Conservation (phyloP, 2,329 filamentous ascomycete genomes). For the Fusarium xylarioides region DNA sequence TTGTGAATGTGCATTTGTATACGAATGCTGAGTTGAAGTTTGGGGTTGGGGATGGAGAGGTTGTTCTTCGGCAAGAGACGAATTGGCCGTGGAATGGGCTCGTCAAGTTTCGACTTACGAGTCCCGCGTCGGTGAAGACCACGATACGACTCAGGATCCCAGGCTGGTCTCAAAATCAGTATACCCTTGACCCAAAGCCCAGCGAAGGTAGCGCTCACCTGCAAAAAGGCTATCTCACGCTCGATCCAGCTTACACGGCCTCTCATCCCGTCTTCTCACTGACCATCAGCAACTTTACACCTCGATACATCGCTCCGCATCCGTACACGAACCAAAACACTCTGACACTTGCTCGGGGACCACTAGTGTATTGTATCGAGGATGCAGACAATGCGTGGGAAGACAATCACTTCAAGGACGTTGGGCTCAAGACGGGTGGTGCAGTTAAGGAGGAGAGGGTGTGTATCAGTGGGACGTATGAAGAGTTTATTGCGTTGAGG, state of each 20-base stretch:
- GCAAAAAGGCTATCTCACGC: conserved; percentile 58
- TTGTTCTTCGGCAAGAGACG: conserved; percentile 53
- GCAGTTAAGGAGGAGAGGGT: conserved; percentile 3
- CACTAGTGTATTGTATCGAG: conserved; percentile 69
- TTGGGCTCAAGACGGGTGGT: not conserved
- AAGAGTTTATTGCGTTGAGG: conserved; percentile 20
- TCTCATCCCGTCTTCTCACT: conserved; percentile 49
- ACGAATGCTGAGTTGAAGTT: conserved; percentile 57
- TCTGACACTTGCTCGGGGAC: conserved; percentile 63
- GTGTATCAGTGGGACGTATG: not conserved
- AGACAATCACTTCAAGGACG: conserved; percentile 26
- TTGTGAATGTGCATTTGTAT: conserved; percentile 66
- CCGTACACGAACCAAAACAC: conserved; percentile 66
- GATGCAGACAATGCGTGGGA: conserved; percentile 48
- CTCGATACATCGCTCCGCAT: conserved; percentile 61
- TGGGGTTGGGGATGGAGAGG: conserved; percentile 43
- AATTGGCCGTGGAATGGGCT: conserved; percentile 67
- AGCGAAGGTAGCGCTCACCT: conserved; percentile 16
- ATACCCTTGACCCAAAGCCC: conserved; percentile 49
- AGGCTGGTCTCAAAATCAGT: conserved; percentile 55
- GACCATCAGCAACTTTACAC: conserved; percentile 54
- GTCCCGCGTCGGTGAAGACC: conserved; percentile 31
- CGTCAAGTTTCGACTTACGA: conserved; percentile 56
- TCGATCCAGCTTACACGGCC: conserved; percentile 53
- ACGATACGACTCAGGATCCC: conserved; percentile 63